A percentile compares a stretch with the other conserved stretches of the same genome.
Evolutionary conservation across 305 asterid genomes (phyloP).

Genomic region (Ajuga reptans): DNA sequence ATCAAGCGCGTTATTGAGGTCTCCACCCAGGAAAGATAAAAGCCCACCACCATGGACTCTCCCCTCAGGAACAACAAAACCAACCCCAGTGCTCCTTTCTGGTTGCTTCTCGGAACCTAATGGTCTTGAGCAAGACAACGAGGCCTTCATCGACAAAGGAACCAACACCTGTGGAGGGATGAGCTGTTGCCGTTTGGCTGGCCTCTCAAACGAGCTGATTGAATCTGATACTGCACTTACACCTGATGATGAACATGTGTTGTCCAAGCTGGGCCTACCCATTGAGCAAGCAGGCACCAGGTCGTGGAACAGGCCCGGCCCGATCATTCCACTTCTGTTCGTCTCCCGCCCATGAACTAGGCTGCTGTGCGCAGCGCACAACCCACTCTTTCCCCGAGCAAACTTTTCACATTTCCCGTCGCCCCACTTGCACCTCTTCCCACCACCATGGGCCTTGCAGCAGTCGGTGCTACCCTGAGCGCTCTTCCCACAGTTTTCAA

Average conservation of each 20-base stretch:
- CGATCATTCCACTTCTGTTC: constrained; percentile 49
- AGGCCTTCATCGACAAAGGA: constrained; percentile 79
- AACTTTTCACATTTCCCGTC: constrained; percentile 80
- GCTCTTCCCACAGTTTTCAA: constrained; percentile 69
- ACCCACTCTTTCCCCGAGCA: constrained; percentile 76
- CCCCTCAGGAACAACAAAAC: constrained; percentile 63
- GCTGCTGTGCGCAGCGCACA: constrained; percentile 85
- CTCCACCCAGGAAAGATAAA: constrained; percentile 66
- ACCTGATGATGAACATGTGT: constrained; percentile 42
- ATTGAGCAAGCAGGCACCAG: constrained; percentile 42
- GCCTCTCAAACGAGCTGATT: constrained; percentile 32
- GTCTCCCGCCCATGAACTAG: constrained; percentile 46
- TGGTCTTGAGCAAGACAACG: constrained; percentile 34
- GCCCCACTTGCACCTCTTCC: constrained; percentile 79
- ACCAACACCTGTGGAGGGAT: constrained; percentile 87
- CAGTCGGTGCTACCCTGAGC: constrained; percentile 95
- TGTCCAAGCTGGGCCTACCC: constrained; percentile 25
- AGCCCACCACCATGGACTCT: constrained; percentile 96
- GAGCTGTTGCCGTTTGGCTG: constrained; percentile 49
- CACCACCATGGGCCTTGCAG: constrained; percentile 94
- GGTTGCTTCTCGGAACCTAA: constrained; percentile 34
- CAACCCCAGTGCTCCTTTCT: constrained; percentile 31
- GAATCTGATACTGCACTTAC: constrained; percentile 54
- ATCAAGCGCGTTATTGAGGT: constrained; percentile 42
- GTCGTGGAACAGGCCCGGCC: constrained; percentile 72